phyloP scores from a whole-genome alignment of 2,329 filamentous ascomycete species.

The Cryphonectria naterciae region DNA sequence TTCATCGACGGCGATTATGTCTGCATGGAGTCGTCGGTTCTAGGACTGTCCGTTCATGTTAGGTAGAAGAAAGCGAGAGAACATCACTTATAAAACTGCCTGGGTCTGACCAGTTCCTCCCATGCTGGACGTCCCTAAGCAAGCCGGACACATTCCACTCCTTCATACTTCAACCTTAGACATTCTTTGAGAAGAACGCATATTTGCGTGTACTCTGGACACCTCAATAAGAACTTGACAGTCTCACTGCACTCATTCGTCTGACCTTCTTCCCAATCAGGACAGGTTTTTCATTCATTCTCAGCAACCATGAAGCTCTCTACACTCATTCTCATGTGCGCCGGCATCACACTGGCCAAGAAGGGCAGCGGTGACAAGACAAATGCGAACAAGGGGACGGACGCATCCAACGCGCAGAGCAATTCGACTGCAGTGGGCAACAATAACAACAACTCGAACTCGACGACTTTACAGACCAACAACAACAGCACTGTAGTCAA shows the following conservation, averaged over 20 bases:
- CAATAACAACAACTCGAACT: constrained; percentile 7
- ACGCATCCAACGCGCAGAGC: constrained; percentile 1
- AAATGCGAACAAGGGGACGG: constrained; percentile 3
- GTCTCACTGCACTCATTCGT: constrained; percentile 16
- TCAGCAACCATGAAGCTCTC: constrained; percentile 25
- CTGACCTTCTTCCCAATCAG: constrained; percentile 6
- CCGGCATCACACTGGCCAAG: constrained; percentile 29
- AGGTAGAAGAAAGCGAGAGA: neutral
- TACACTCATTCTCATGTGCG: constrained; percentile 27
- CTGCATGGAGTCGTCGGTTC: constrained; percentile 6
- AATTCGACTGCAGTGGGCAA: constrained; percentile 3
- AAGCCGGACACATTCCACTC: neutral
- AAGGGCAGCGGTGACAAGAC: constrained; percentile 17
- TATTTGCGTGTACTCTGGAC: neutral
- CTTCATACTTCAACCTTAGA: constrained; percentile 4
- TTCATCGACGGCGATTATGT: constrained; percentile 21
- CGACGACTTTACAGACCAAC: constrained; percentile 6
- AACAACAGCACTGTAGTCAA: neutral
- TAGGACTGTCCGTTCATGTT: neutral
- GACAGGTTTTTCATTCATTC: constrained; percentile 14
- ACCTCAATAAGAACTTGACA: neutral
- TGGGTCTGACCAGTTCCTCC: neutral
- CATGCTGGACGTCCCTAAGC: neutral
- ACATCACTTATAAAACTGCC: constrained; percentile 15
- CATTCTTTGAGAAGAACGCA: constrained; percentile 16